Evolutionary conservation across 2,329 filamentous ascomycete species (phyloP).

Genomic region (Botrytis pseudocinerea): DNA sequence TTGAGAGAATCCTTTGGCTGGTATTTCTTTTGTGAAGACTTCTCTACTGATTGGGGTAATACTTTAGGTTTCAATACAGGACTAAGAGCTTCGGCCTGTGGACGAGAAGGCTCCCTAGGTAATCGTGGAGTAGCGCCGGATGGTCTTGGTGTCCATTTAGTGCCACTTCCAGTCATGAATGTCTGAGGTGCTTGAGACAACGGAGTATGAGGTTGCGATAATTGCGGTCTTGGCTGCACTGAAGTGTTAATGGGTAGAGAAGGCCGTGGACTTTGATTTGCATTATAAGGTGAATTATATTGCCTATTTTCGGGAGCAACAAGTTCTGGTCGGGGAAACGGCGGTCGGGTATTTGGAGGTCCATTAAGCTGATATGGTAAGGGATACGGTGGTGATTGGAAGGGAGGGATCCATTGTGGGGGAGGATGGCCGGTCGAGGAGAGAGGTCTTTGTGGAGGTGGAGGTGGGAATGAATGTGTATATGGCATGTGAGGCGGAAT

Average conservation of each 20-base stretch:
- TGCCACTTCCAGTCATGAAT: slow-evolving; percentile 46
- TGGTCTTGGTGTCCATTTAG: slow-evolving; percentile 58
- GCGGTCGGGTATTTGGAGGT: slow-evolving; percentile 29
- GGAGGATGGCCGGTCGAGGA: slow-evolving; percentile 32
- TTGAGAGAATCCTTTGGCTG: slow-evolving; percentile 26
- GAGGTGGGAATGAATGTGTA: slow-evolving; percentile 30
- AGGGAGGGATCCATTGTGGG: slow-evolving; percentile 30
- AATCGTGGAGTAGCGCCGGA: slow-evolving; percentile 58
- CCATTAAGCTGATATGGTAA: slow-evolving; percentile 29
- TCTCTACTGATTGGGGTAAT: slow-evolving; percentile 37
- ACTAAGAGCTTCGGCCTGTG: slow-evolving; percentile 60
- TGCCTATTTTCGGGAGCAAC: slow-evolving; percentile 36
- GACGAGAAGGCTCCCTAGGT: slow-evolving; percentile 48
- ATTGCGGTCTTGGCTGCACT: slow-evolving; percentile 26
- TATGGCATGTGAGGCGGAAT: slow-evolving; percentile 24
- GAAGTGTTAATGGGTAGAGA: slow-evolving; percentile 17
- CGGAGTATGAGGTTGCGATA: slow-evolving; percentile 36
- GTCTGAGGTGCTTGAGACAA: slow-evolving; percentile 25
- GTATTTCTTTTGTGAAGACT: slow-evolving; percentile 32
- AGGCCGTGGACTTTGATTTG: slow-evolving; percentile 33
- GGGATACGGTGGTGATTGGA: slow-evolving; percentile 28
- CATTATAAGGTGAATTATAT: slow-evolving; percentile 42
- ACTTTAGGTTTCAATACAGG: slow-evolving; percentile 49
- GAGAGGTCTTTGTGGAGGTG: slow-evolving; percentile 32
- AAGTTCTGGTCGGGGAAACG: slow-evolving; percentile 31